Evolutionary conservation across 345 rosid species (phyloP).

Genomic region (Hibiscus syriacus): DNA sequence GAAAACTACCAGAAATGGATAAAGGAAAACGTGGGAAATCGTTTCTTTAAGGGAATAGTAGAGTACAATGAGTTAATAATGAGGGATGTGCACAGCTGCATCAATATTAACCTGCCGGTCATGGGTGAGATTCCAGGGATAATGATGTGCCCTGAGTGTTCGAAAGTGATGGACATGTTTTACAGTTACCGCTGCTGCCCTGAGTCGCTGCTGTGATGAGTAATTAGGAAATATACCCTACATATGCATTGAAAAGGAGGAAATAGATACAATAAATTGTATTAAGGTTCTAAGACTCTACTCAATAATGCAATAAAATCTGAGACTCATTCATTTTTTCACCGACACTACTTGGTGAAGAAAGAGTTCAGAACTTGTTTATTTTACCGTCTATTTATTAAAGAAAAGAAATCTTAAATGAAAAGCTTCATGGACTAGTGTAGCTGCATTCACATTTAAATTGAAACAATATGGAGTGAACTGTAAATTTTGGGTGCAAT

Average conservation of each 20-base stretch:
- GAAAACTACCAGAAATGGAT: constrained; percentile 27
- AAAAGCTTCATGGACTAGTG: too few species aligned
- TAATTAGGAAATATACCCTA: not conserved
- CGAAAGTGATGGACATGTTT: constrained; percentile 50
- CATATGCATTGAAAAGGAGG: too few species aligned
- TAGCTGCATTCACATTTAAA: too few species aligned
- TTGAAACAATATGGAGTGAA: too few species aligned
- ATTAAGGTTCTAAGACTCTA: too few species aligned
- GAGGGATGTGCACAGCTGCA: constrained; percentile 38
- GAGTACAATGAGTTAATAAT: constrained; percentile 17
- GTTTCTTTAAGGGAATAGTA: constrained; percentile 35
- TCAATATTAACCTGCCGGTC: constrained; percentile 43
- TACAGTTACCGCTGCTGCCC: constrained; percentile 56
- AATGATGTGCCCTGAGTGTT: constrained; percentile 53
- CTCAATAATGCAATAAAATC: too few species aligned
- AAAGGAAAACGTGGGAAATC: constrained; percentile 11
- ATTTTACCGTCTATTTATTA: not conserved
- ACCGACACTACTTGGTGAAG: not conserved
- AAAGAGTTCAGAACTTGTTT: not conserved
- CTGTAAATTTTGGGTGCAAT: too few species aligned
- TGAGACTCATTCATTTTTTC: not conserved
- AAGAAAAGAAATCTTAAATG: too few species aligned
- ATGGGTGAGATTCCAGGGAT: constrained; percentile 40
- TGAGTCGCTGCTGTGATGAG: constrained; percentile 43
- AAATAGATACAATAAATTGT: not conserved